Base-by-base conservation (phyloP, 108 stramenopile genomes). In the Skeletonema menzelii region DNA sequence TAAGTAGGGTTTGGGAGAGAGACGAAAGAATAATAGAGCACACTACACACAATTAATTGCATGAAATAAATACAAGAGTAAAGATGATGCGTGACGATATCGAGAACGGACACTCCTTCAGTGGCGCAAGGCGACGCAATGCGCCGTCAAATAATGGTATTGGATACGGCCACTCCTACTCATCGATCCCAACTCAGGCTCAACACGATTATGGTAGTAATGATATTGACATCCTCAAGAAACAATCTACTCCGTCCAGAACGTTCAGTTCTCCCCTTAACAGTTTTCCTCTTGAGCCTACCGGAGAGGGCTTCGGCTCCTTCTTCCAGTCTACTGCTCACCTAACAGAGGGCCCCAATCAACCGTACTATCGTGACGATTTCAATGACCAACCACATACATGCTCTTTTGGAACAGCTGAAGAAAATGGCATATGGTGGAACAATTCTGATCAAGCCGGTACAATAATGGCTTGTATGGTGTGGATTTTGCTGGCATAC, bases 381-480 rank as follows among this genome's bases (percentile, higher is more conserved):
- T 88, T 79, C 72, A 91, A 91, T 53, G 90, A 88, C 61, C 80
- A 88, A 69, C 76, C 86, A 27, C 83, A 83, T 72, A 75, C 76
- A 5, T 91, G 90, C 49, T 75, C 83, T 34, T 86, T 84, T 72
- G 90, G 90, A 19, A 91, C 90, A 0, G 59, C 55, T 24, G 83
- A 87, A 46, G 72, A 87, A 62, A 74, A 90, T 84, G 93, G 90
- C 22, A 86, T 91, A 71, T 95, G 93, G 93, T 71, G 85, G 76
- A 92, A 92, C 53, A 76, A 73, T 35, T 69, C 82, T 15, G 93
- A 95, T 83, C 76, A 84, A 62, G 86, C 91, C 14, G 93, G 93
- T 7, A 77, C 84, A 30, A 86, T 91, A 12, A 92, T 95, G 91
- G 77, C 85, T 15, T 63, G 79, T 7, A 69, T 90, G 75, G 91